Conservation (phyloP, 192 early-diverging fungal species). For the Dimargaris cristalligena region DNA sequence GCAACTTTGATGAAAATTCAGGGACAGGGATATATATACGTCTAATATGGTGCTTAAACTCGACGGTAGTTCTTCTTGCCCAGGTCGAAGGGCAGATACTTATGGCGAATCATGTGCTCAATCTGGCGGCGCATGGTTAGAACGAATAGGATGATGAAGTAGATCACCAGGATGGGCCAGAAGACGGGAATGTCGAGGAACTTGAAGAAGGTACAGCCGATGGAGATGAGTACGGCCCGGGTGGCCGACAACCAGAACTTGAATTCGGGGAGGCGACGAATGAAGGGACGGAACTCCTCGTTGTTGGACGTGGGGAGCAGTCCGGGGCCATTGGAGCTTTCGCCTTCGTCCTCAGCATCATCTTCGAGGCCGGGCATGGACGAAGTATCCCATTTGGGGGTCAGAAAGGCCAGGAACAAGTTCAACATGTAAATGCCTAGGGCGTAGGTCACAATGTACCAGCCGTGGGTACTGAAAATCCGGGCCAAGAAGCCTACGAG, state of each 20-base stretch:
- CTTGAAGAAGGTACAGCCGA: constrained; percentile 75
- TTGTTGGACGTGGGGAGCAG: constrained; percentile 68
- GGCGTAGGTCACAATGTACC: constrained; percentile 92
- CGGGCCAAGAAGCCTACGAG: constrained; percentile 55
- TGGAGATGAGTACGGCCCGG: constrained; percentile 59
- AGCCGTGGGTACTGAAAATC: constrained; percentile 71
- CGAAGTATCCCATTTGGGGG: constrained; percentile 86
- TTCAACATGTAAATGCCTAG: constrained; percentile 91
- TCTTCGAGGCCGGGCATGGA: constrained; percentile 20
- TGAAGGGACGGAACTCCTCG: constrained; percentile 96
- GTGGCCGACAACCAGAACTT: constrained; percentile 93
- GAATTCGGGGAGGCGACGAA: constrained; percentile 91
- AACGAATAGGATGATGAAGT: constrained; percentile 84
- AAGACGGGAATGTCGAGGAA: constrained; percentile 93
- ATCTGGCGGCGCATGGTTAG: constrained; percentile 97
- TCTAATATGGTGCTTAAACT: too few species aligned
- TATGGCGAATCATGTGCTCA: constrained; percentile 92
- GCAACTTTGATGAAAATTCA: too few species aligned
- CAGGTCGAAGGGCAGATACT: constrained; percentile 73
- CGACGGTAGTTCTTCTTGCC: constrained; percentile 52
- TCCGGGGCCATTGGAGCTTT: constrained; percentile 22
- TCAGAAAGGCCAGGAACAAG: constrained; percentile 84
- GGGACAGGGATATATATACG: too few species aligned
- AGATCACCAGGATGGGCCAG: constrained; percentile 96
- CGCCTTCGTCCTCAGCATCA: constrained; percentile 17